Conservation (phyloP, 2,329 filamentous ascomycete species). For the Trichoderma sp. region DNA sequence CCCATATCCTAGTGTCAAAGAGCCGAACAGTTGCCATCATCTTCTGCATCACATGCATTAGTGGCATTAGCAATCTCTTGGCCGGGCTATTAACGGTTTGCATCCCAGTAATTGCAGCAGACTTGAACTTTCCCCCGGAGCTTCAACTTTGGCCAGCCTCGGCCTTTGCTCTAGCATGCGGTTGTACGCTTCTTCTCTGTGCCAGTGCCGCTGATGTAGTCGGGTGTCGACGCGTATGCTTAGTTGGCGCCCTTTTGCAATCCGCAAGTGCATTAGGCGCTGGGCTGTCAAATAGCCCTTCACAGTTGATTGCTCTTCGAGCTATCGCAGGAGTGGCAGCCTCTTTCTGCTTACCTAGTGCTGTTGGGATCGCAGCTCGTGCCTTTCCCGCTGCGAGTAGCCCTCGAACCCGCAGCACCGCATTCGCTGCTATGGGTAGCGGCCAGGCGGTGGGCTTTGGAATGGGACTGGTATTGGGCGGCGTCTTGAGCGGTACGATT, state of each 20-base stretch:
- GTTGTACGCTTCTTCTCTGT: neutral
- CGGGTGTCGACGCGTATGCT: neutral
- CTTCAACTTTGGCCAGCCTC: neutral
- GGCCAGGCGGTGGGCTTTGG: neutral
- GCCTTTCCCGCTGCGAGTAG: neutral
- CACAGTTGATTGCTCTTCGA: neutral
- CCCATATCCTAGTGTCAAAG: neutral
- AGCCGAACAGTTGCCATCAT: neutral
- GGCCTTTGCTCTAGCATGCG: neutral
- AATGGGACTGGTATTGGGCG: neutral
- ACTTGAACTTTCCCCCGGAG: neutral
- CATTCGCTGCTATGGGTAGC: neutral
- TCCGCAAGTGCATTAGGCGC: neutral
- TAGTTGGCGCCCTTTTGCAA: neutral
- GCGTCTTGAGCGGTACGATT: neutral
- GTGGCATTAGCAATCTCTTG: neutral
- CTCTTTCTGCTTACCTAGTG: neutral
- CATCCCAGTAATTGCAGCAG: neutral
- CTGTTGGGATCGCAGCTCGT: neutral
- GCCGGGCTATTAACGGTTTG: neutral
- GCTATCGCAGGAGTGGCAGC: neutral
- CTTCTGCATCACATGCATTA: neutral
- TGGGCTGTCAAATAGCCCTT: neutral
- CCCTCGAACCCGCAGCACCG: neutral
- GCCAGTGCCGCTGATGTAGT: neutral